phyloP scores from a whole-genome alignment of 768 basidiomycete species.

The Cystofilobasidium bisporidii region DNA sequence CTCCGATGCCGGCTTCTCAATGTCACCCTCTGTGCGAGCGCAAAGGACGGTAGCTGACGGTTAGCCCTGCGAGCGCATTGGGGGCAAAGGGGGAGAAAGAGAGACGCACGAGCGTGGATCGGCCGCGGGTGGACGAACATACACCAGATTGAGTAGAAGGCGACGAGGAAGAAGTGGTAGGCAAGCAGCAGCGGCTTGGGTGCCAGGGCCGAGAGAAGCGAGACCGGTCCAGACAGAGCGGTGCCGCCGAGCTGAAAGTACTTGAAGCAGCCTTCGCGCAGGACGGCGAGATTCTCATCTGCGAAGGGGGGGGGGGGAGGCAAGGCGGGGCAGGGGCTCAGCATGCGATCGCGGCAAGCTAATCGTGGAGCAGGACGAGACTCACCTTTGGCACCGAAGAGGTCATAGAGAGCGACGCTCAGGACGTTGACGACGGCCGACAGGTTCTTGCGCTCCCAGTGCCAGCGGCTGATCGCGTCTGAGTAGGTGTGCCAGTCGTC shows the following conservation, averaged over 20 bases:
- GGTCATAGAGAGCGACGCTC: slow-evolving; percentile 81
- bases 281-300: slow-evolving; percentile 44
- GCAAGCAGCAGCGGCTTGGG: slow-evolving; percentile 72
- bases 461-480: slow-evolving; percentile 58
- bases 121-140: slow-evolving; percentile 58
- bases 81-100: not conserved
- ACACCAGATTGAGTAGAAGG: slow-evolving; percentile 85
- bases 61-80: no score
- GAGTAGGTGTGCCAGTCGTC: slow-evolving; percentile 42
- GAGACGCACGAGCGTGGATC: not conserved
- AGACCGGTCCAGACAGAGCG: slow-evolving; percentile 77
- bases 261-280: slow-evolving; percentile 74
- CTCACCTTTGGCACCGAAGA: slow-evolving; percentile 88
- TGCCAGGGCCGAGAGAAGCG: slow-evolving; percentile 70
- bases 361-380: slow-evolving; percentile 23
- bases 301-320: not conserved
- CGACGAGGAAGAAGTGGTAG: slow-evolving; percentile 90
- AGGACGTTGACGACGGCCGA: slow-evolving; percentile 83
- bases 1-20: not conserved
- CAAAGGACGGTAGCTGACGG: no score
- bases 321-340: not conserved
- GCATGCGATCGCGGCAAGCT: no score
- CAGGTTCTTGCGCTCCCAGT: slow-evolving; percentile 75
- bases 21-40: not conserved
- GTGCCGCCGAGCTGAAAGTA: slow-evolving; percentile 93